These are phyloP conservation scores for Psilocybe cyanescens DNA, from an alignment of 768 basidiomycete genomes.

Conservation along the genomic window DNA sequence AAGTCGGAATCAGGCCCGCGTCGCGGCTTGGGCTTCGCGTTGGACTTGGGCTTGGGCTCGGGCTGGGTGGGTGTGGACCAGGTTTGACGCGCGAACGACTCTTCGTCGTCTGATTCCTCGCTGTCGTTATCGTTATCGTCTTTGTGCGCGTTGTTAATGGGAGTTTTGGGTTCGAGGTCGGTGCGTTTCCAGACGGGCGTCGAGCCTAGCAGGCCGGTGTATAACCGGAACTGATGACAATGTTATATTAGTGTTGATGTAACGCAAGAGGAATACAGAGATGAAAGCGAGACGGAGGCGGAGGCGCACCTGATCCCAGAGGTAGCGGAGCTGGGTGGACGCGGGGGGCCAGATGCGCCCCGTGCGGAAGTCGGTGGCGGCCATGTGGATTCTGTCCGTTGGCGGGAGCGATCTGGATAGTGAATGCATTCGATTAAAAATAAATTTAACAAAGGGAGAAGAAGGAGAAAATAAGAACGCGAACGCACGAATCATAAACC, in stretches of 20 bases:
- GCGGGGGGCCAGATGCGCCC: slow-evolving; percentile 42
- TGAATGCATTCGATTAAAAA: too few species aligned
- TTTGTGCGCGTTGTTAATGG: slow-evolving; percentile 32
- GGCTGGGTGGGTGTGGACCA: too few species aligned
- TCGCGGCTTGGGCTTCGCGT: not conserved
- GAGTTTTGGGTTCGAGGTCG: slow-evolving; percentile 40
- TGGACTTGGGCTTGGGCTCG: not conserved
- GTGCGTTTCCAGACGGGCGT: slow-evolving; percentile 46
- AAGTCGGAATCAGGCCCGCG: not conserved
- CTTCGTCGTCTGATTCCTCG: slow-evolving; percentile 12
- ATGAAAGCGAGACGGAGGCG: too few species aligned
- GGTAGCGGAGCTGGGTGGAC: slow-evolving; percentile 33
- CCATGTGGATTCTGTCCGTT: slow-evolving; percentile 62
- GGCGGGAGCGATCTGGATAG: slow-evolving; percentile 41
- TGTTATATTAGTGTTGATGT: too few species aligned
- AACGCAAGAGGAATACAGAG: too few species aligned
- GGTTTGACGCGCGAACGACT: not conserved
- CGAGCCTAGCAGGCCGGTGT: slow-evolving; percentile 57
- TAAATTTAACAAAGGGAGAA: not conserved
- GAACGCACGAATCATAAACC: slow-evolving; percentile 52
- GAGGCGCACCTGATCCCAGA: slow-evolving; percentile 53
- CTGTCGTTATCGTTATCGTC: slow-evolving; percentile 26
- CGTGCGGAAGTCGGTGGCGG: slow-evolving; percentile 56
- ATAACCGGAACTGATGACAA: slow-evolving; percentile 58
- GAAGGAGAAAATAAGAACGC: not conserved